Conservation (phyloP, 108 stramenopile genomes). For the Cyclotella sp. region DNA sequence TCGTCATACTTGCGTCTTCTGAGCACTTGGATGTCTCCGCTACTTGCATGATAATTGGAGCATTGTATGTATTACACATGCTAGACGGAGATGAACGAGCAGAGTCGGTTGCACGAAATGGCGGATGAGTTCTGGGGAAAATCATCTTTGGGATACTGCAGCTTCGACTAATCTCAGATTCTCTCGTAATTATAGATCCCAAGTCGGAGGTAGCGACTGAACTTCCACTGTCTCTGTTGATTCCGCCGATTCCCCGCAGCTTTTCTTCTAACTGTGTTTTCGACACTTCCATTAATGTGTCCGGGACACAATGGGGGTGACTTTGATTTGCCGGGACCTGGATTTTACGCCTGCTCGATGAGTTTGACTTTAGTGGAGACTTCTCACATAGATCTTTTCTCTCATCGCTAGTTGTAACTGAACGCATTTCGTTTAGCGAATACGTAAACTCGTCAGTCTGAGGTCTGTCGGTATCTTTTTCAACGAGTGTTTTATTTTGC, state of each 20-base stretch:
- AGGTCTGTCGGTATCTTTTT: background rate
- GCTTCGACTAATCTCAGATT: background rate
- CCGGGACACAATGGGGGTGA: slow-evolving; percentile 8
- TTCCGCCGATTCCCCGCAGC: slow-evolving; percentile 6
- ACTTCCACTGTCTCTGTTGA: slow-evolving; percentile 10
- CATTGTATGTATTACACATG: slow-evolving; percentile 14
- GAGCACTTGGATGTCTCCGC: background rate
- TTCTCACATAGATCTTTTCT: background rate
- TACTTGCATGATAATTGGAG: background rate
- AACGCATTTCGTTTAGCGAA: slow-evolving; percentile 1
- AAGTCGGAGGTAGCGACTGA: slow-evolving; percentile 27
- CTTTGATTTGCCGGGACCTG: background rate
- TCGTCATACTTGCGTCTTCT: background rate
- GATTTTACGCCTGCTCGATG: no score
- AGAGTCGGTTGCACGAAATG: background rate
- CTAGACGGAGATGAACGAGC: slow-evolving; percentile 19
- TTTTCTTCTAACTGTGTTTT: slow-evolving; percentile 19
- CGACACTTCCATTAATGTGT: background rate
- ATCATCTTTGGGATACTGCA: slow-evolving; percentile 9
- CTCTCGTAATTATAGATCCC: slow-evolving; percentile 20
- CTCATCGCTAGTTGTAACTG: background rate
- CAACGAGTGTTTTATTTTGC: background rate
- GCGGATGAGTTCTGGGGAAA: slow-evolving; percentile 28
- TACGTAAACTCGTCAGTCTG: background rate
- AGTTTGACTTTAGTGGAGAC: background rate